Conservation (phyloP, 2,329 filamentous ascomycete genomes). For the Colletotrichum euphorbiae region DNA sequence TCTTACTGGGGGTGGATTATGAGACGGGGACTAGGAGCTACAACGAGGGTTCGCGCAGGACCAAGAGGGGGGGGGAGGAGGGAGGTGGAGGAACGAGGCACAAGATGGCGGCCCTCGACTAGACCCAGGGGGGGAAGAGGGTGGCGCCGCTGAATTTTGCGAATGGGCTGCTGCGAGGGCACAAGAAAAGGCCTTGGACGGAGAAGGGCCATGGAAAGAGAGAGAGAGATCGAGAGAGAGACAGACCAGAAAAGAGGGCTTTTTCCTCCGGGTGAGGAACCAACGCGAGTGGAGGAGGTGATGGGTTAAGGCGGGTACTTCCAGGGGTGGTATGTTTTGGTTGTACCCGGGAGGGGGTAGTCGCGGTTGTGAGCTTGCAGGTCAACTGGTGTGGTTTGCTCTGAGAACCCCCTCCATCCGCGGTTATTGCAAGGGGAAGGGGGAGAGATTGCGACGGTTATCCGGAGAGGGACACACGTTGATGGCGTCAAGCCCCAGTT, state of each 20-base stretch:
- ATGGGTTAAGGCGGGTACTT: conserved; percentile 3
- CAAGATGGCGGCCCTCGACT: conserved; percentile 10
- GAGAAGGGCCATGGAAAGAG: not conserved
- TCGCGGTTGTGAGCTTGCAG: not conserved
- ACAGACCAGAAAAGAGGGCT: not conserved
- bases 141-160: conserved; percentile 32
- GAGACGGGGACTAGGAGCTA: conserved; percentile 19
- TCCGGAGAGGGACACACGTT: not conserved
- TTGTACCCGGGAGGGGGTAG: conserved; percentile 1
- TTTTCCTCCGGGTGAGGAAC: conserved; percentile 28
- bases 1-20: conserved; percentile 23
- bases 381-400: conserved; percentile 3
- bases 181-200: conserved; percentile 5
- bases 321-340: conserved; percentile 12
- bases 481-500: conserved; percentile 29
- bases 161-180: not conserved
- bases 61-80: conserved; percentile 2
- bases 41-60: conserved; percentile 27
- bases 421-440: not conserved
- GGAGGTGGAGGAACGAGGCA: not conserved
- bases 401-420: not conserved
- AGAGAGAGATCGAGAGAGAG: conserved; percentile 4
- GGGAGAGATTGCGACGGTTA: not conserved
- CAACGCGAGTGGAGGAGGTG: conserved; percentile 35
- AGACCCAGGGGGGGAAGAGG: conserved; percentile 30